Evolutionary conservation across 495 filamentous ascomycete species (phyloP), one percentile per base, ranked within the genome.

Genomic region (Neurospora sublineolata): DNA sequence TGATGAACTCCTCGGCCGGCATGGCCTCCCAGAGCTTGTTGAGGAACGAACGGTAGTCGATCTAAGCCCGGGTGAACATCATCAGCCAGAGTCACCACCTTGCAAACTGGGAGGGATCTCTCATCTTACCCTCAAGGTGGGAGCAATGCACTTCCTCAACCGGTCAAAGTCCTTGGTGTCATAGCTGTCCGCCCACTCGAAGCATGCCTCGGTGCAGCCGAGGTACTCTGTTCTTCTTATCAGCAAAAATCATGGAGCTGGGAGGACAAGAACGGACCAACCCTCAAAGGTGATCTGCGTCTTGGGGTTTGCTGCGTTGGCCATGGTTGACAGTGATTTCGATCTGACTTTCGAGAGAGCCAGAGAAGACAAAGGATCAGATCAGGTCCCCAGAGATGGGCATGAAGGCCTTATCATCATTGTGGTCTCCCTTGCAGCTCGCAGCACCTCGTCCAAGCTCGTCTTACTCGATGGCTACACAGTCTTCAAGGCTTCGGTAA

Each of bases 101-200:
- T 74, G 70, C 69, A 72, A 46, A 27, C 46, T 58, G 14, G 44
- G 4, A 1, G 69, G 37, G 27, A 27, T 36, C 40, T 60, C 18
- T 46, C 8, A 42, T 80, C 82, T 20, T 77, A 88, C 86, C 37
- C 84, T 85, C 68, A 93, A 80, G 2, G 87, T 90, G 8, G 91
- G 90, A 27, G 92, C 92, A 70, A 93, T 89, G 83, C 89, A 92
- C 72, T 86, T 87, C 40, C 83, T 79, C 33, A 94, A 86, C 37
- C 91, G 88, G 8, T 86, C 82, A 91, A 91, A 93, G 85, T 94
- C 89, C 85, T 91, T 94, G 76, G 84, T 86, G 81, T 94, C 92
- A 79, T 94, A 94, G 84, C 89, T 91, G 76, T 94, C 92, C 0
- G 89, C 91, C 92, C 92, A 94, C 73, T 93, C 90, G 79, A 91